Evolutionary conservation across 768 basidiomycete genomes (phyloP).

Genomic region (Tylopilus vinaceipallidus): DNA sequence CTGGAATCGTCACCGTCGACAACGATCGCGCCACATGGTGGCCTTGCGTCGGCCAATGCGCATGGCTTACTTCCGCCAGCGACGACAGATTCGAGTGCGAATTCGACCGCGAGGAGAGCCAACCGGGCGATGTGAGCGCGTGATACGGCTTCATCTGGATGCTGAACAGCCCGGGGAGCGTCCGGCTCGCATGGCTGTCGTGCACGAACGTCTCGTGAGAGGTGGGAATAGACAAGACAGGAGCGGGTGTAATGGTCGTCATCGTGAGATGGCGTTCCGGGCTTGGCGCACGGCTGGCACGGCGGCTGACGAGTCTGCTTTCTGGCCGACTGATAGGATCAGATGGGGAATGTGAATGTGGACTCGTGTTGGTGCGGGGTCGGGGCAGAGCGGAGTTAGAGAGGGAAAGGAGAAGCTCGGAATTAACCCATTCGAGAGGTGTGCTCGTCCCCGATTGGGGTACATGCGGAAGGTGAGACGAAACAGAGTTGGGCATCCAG

Average conservation of each 20-base stretch:
- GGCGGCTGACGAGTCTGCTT: constrained; percentile 33
- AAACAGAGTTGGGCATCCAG: constrained; percentile 32
- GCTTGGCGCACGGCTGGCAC: constrained; percentile 50
- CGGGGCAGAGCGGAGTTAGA: constrained; percentile 36
- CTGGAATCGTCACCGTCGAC: not conserved
- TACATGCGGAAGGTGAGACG: constrained; percentile 36
- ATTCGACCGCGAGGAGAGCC: constrained; percentile 39
- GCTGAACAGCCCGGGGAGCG: constrained; percentile 50
- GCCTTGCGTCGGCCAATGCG: constrained; percentile 5
- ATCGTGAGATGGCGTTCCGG: constrained; percentile 45
- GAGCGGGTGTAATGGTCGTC: not conserved
- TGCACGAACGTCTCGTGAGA: constrained; percentile 53
- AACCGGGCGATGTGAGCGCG: constrained; percentile 40
- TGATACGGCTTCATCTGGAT: constrained; percentile 65
- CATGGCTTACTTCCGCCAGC: constrained; percentile 1
- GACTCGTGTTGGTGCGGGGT: constrained; percentile 14
- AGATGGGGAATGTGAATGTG: constrained; percentile 21
- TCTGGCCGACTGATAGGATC: constrained; percentile 27
- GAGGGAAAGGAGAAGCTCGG: constrained; percentile 74
- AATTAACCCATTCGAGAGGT: constrained; percentile 78
- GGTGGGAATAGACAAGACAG: constrained; percentile 12
- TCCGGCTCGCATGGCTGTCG: constrained; percentile 48
- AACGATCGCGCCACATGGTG: not conserved
- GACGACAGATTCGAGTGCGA: constrained; percentile 32
- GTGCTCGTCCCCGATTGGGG: constrained; percentile 44